Percentiles rank a stretch among this genome's conserved stretches.
phyloP scores from a whole-genome alignment of 768 basidiomycete genomes.

The Russula sp. region DNA sequence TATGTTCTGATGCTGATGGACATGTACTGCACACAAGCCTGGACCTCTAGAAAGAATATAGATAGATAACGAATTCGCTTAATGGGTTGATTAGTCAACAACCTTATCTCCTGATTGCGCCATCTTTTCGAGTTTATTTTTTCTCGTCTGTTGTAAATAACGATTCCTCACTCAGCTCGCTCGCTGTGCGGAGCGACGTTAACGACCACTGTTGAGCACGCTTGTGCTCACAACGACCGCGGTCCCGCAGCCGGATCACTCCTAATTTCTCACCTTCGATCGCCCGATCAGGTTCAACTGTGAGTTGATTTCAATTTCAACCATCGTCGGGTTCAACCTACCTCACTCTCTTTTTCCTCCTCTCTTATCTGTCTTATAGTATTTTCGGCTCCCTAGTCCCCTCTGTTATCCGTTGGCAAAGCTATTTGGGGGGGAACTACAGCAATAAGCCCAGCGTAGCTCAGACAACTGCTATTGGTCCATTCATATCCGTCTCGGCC shows the following conservation, averaged over 20 bases:
- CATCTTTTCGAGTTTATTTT: not conserved
- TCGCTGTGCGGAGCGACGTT: slow-evolving; percentile 12
- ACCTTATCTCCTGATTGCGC: not conserved
- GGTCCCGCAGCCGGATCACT: not conserved
- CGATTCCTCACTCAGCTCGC: not conserved
- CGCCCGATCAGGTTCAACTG: not conserved
- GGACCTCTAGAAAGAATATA: too few relatives aligned
- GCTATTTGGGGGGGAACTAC: not conserved
- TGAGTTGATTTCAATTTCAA: not conserved
- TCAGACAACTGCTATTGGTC: not conserved
- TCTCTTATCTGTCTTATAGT: not conserved
- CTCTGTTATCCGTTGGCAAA: not conserved
- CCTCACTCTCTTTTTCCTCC: not conserved
- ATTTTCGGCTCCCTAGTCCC: not conserved
- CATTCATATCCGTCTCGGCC: not conserved
- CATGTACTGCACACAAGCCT: too few relatives aligned
- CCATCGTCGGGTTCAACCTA: not conserved
- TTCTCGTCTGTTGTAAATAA: too few relatives aligned
- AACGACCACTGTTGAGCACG: slow-evolving; percentile 4
- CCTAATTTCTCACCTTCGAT: not conserved
- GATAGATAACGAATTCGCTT: too few relatives aligned
- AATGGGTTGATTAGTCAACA: slow-evolving; percentile 4
- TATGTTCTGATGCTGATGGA: too few relatives aligned
- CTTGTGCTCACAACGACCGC: slow-evolving; percentile 1
- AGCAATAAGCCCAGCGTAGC: not conserved